Evolutionary conservation across 2,329 filamentous ascomycete genomes (phyloP).

Genomic region (Colletotrichum caudatum): DNA sequence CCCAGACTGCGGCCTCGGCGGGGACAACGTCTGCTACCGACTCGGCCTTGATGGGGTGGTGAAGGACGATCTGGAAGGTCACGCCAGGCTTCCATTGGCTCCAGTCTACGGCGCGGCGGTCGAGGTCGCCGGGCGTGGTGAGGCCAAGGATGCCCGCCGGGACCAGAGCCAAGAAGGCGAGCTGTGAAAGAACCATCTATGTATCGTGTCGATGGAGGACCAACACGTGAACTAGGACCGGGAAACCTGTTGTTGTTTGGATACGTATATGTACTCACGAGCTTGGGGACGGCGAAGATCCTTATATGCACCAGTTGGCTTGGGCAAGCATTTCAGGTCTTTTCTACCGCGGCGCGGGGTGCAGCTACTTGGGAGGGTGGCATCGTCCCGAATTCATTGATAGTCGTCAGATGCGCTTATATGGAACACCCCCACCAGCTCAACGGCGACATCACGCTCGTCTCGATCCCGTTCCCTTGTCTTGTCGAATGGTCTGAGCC

Average conservation of each 20-base stretch:
- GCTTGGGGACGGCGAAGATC: neutral
- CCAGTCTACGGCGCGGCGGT: constrained; percentile 32
- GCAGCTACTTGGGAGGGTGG: neutral
- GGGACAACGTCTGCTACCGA: constrained; percentile 46
- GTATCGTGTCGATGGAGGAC: constrained; percentile 27
- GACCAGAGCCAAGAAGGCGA: constrained; percentile 21
- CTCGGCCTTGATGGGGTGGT: constrained; percentile 48
- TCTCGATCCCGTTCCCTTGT: neutral
- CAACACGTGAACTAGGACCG: neutral
- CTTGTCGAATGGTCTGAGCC: neutral
- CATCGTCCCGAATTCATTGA: neutral
- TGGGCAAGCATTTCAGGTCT: neutral
- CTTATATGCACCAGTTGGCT: neutral
- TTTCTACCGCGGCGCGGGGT: neutral
- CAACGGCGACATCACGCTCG: constrained; percentile 5
- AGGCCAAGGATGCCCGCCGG: constrained; percentile 26
- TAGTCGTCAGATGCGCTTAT: neutral
- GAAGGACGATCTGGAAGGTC: constrained; percentile 49
- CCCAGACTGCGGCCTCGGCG: constrained; percentile 47
- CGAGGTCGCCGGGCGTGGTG: constrained; percentile 1
- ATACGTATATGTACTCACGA: too few species aligned
- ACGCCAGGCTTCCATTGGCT: constrained; percentile 48
- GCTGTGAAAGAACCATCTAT: constrained; percentile 7
- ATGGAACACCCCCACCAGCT: neutral
- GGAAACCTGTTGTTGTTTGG: neutral